A percentile compares a stretch with the other conserved stretches of the same genome.
Conservation (phyloP, 306 rosid genomes). For the Styphnolobium japonicum region DNA sequence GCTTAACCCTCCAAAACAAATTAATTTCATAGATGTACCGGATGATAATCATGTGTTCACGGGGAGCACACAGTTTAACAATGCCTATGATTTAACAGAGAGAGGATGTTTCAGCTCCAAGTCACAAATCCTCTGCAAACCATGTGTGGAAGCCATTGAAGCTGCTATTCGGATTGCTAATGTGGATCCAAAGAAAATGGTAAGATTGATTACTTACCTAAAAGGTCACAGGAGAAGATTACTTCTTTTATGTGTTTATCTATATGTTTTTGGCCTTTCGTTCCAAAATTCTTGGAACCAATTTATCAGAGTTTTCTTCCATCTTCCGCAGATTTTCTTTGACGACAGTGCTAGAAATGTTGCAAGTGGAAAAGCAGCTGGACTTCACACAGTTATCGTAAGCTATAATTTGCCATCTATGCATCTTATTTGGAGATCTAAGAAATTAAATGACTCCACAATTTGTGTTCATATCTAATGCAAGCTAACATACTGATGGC, state of each 20-base stretch:
- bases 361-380: conserved; percentile 73
- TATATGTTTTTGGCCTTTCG: not conserved
- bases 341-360: conserved; percentile 80
- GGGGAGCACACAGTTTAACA: not conserved
- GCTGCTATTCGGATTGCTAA: conserved; percentile 66
- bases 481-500: conserved; percentile 26
- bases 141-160: conserved; percentile 64
- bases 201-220: conserved; percentile 28
- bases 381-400: conserved; percentile 79
- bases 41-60: not conserved
- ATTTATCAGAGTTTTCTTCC: conserved; percentile 1
- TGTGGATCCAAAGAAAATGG: conserved; percentile 63
- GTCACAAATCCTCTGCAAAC: conserved; percentile 63
- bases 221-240: not conserved
- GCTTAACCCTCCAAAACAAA: conserved; percentile 57
- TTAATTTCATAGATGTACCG: not conserved
- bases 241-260: not conserved
- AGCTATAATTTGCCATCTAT: conserved; percentile 33
- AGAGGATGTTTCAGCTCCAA: conserved; percentile 15
- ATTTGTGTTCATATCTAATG: not conserved
- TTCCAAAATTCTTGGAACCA: conserved; percentile 1
- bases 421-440: not conserved
- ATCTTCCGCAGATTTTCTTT: conserved; percentile 66
- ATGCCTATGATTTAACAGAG: not conserved
- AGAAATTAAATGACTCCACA: not conserved